Base-by-base conservation (phyloP, 352 stramenopile species). In the Phytophthora capsici region DNA sequence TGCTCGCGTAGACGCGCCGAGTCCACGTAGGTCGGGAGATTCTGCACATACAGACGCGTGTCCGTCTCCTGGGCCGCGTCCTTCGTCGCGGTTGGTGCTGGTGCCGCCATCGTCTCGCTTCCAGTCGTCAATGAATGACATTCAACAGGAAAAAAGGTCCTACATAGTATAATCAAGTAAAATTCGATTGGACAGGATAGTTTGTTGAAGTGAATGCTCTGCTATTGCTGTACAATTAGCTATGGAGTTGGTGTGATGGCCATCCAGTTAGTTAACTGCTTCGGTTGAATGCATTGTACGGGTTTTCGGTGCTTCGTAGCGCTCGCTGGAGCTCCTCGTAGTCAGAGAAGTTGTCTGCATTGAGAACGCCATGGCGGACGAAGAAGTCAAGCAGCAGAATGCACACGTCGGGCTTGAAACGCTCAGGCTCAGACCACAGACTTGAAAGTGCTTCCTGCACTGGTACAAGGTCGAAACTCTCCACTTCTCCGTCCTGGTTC, bases 1-100 rank as follows among this genome's bases (percentile, higher is more conserved):
- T 93, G 86, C 48, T 91, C 83, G 28, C 84, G 77, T 47, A 95
- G 61, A 14, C 84, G 79, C 32, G 80, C 75, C 25, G 84, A 89
- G 58, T 95, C 86, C 36, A 92, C 83, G 26, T 95, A 95, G 43
- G 71, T 61, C 14, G 86, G 86, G 5, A 95, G 71, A 61, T 95
- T 95, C 70, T 93, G 86, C 64, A 95, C 84, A 58, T 88, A 95
- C 13, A 95, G 69, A 17, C 86, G 82, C 53, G 86, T 88, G 57
- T 47, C 76, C 30, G 53, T 59, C 36, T 71, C 59, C 36, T 19
- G 53, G 20, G 25, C 51, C 22, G 41, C 43, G 41, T 69, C 51
- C 49, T 61, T 59, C 9, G 44, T 28, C 14, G 37, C 48, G 17
- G 47, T 71, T 19, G 51, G 60, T 40, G 55, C 50, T 64, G 48